These are phyloP conservation scores for Lentinula raphanica DNA, from an alignment of 768 basidiomycete genomes.

Conservation along the genomic window DNA sequence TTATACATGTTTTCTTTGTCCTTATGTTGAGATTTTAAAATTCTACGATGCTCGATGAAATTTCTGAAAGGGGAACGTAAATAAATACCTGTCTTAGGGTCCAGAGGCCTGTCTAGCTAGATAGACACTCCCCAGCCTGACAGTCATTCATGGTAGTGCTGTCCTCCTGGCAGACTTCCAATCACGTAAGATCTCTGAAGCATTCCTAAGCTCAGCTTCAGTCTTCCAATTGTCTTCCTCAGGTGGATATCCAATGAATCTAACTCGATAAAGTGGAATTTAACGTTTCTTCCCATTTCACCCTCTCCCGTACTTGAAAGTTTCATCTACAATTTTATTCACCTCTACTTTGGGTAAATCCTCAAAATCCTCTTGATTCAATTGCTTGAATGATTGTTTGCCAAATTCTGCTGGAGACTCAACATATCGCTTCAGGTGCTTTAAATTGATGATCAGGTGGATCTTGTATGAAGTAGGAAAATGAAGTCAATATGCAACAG, in stretches of 20 bases:
- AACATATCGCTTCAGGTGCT: slow-evolving; percentile 24
- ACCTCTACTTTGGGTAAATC: background rate
- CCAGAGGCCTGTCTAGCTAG: too few relatives aligned
- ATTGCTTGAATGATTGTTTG: background rate
- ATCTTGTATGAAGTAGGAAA: slow-evolving; percentile 24
- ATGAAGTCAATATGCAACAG: slow-evolving; percentile 22
- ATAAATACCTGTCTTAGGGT: too few relatives aligned
- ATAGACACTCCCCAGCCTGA: too few relatives aligned
- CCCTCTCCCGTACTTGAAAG: too few relatives aligned
- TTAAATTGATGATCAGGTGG: slow-evolving; percentile 28
- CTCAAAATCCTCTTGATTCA: slow-evolving; percentile 13
- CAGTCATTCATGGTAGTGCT: too few relatives aligned
- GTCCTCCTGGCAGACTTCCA: too few relatives aligned
- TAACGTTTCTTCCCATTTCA: background rate
- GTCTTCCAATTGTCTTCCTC: slow-evolving; percentile 3
- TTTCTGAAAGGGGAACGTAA: too few relatives aligned
- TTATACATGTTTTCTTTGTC: too few relatives aligned
- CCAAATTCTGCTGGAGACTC: slow-evolving; percentile 19
- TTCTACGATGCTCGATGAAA: too few relatives aligned
- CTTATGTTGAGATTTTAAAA: too few relatives aligned
- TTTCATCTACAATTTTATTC: background rate
- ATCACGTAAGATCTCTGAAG: background rate
- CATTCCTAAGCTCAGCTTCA: background rate
- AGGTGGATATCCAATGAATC: background rate
- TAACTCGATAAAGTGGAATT: slow-evolving; percentile 2